These are phyloP conservation scores for Aureobasidium lini DNA, from an alignment of 2,329 filamentous ascomycete genomes.

Conservation along the genomic window DNA sequence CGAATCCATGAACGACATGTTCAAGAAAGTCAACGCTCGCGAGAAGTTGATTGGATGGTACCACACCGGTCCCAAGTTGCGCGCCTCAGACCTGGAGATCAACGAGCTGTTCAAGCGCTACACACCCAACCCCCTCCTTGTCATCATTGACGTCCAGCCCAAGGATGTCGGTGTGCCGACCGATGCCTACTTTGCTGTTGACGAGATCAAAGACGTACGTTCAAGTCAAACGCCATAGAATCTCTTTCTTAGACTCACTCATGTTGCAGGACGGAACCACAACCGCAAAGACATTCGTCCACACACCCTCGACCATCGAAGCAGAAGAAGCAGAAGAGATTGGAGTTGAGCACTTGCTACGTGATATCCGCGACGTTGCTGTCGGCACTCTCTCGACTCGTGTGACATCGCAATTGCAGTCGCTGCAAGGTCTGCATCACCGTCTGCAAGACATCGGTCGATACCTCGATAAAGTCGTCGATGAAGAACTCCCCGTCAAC, in stretches of 20 bases:
- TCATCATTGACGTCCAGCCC: constrained; percentile 97
- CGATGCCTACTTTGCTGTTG: constrained; percentile 97
- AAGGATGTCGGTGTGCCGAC: constrained; percentile 97
- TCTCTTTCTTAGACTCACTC: not conserved
- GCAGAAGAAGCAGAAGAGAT: constrained; percentile 99
- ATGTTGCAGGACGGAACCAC: constrained; percentile 81
- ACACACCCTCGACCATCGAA: constrained; percentile 96
- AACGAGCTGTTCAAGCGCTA: constrained; percentile 99
- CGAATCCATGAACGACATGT: constrained; percentile 99
- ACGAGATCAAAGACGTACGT: constrained; percentile 94
- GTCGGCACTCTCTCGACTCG: constrained; percentile 93
- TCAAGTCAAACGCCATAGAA: constrained; percentile 1
- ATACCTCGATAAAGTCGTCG: constrained; percentile 92
- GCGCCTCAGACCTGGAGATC: constrained; percentile 95
- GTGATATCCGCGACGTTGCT: constrained; percentile 96
- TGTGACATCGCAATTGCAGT: constrained; percentile 96
- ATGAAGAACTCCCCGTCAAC: constrained; percentile 88
- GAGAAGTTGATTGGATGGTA: constrained; percentile 99
- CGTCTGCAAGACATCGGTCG: constrained; percentile 90
- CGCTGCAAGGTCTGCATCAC: constrained; percentile 89
- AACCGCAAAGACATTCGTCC: constrained; percentile 93
- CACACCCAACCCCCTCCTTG: constrained; percentile 88
- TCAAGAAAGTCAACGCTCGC: constrained; percentile 98
- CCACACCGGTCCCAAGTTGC: constrained; percentile 93
- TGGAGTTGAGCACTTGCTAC: constrained; percentile 92